These are phyloP conservation scores for Globisporangium heterothallicum DNA, from an alignment of 352 stramenopile genomes.

Conservation along the genomic window DNA sequence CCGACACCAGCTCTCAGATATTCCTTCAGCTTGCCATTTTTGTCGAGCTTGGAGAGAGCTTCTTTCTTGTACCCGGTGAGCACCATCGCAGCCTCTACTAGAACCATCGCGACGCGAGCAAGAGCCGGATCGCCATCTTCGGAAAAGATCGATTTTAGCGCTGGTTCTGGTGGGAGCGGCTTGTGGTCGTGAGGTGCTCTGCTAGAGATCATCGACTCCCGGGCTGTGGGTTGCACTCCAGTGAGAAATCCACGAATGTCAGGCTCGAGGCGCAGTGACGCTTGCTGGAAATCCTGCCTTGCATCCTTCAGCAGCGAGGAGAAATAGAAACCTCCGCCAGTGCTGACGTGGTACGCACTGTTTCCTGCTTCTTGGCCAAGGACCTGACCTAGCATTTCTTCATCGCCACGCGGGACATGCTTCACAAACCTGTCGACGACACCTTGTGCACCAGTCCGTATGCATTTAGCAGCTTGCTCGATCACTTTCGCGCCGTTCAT, in stretches of 20 bases:
- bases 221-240: slow-evolving; percentile 27
- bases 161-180: not conserved
- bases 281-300: slow-evolving; percentile 18
- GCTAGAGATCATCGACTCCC: not conserved
- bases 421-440: slow-evolving; percentile 13
- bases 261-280: slow-evolving; percentile 29
- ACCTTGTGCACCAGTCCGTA: not conserved
- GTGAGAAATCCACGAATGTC: slow-evolving; percentile 47
- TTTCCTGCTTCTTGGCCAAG: slow-evolving; percentile 26
- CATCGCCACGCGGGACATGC: slow-evolving; percentile 29
- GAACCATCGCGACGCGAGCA: not conserved
- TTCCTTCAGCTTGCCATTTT: slow-evolving; percentile 8
- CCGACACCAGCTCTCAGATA: slow-evolving; percentile 5
- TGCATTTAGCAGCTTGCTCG: not conserved
- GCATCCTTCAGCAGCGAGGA: slow-evolving; percentile 21
- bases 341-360: slow-evolving; percentile 13
- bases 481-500: slow-evolving; percentile 1
- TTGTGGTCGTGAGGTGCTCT: not conserved
- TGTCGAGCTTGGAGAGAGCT: slow-evolving; percentile 5
- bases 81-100: slow-evolving; percentile 14
- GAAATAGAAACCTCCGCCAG: slow-evolving; percentile 46
- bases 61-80: slow-evolving; percentile 9
- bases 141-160: slow-evolving; percentile 9
- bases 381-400: slow-evolving; percentile 35
- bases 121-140: not conserved